Percentiles rank a stretch among this genome's conserved stretches.
Conservation (phyloP, 202 grass and related monocot species). For the Zizania palustris region DNA sequence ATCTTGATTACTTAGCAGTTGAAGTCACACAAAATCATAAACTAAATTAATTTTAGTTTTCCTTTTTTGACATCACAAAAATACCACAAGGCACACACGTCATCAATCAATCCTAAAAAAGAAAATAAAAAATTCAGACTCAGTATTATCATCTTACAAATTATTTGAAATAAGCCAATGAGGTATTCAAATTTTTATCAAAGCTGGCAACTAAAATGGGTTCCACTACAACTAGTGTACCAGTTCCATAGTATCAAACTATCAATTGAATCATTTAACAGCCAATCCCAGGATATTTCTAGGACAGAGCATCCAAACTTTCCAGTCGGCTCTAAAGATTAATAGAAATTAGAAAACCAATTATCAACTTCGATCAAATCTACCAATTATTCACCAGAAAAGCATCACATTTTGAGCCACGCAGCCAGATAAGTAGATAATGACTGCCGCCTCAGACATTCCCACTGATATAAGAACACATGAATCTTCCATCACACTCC, state of each 20-base stretch:
- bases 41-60: not conserved
- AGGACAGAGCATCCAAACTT: constrained; percentile 49
- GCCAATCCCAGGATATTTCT: not conserved
- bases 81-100: not conserved
- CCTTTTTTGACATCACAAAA: not conserved
- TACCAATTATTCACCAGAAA: constrained; percentile 19
- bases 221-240: not conserved
- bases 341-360: constrained; percentile 28
- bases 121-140: not conserved
- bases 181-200: constrained; percentile 20
- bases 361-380: constrained; percentile 38
- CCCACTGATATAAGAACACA: constrained; percentile 19
- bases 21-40: not conserved
- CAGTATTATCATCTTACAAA: not conserved
- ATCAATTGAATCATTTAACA: constrained; percentile 13
- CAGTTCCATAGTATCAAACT: constrained; percentile 2
- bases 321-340: constrained; percentile 20
- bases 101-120: not conserved
- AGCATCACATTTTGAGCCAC: constrained; percentile 25
- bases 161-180: not conserved
- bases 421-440: constrained; percentile 36
- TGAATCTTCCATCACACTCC: not conserved
- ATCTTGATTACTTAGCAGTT: not conserved
- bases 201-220: constrained; percentile 12
- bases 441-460: constrained; percentile 2